Percentiles rank a stretch among this genome's conserved stretches.
Conservation (phyloP, 139 green algal species). For the Closterium sp. region DNA sequence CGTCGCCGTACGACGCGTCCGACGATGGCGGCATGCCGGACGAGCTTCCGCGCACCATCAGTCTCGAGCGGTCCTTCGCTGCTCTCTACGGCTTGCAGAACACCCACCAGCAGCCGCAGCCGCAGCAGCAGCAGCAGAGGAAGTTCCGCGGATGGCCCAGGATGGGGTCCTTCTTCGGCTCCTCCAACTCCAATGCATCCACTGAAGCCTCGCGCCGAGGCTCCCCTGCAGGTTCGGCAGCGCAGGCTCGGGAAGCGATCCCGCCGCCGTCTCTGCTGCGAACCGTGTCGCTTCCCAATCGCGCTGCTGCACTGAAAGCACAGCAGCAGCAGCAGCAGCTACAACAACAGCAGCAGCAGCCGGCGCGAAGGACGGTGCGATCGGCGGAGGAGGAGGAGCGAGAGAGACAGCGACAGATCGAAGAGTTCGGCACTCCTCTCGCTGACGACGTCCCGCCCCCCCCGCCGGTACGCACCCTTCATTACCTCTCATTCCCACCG, state of each 20-base stretch:
- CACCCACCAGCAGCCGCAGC: background rate
- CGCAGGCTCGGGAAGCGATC: background rate
- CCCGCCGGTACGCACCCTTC: background rate
- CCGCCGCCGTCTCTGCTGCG: background rate
- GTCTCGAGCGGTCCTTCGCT: background rate
- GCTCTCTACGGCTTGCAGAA: background rate
- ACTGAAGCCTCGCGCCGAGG: background rate
- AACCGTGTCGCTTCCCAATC: background rate
- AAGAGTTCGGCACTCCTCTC: background rate
- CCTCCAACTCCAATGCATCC: background rate
- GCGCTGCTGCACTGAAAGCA: background rate
- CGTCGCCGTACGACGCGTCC: background rate
- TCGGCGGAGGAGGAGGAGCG: background rate
- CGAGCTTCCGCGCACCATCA: background rate
- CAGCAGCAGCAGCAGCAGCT: background rate
- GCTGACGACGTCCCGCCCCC: background rate
- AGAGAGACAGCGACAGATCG: background rate
- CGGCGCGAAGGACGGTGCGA: background rate
- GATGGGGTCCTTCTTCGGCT: background rate
- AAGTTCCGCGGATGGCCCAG: background rate
- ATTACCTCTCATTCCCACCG: too few relatives aligned
- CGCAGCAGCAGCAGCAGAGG: background rate
- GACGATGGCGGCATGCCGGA: background rate
- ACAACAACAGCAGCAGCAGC: background rate
- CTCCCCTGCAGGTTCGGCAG: background rate